Evolutionary conservation across 176 grass and related monocot species (phyloP).

Genomic region (Oryza punctata): DNA sequence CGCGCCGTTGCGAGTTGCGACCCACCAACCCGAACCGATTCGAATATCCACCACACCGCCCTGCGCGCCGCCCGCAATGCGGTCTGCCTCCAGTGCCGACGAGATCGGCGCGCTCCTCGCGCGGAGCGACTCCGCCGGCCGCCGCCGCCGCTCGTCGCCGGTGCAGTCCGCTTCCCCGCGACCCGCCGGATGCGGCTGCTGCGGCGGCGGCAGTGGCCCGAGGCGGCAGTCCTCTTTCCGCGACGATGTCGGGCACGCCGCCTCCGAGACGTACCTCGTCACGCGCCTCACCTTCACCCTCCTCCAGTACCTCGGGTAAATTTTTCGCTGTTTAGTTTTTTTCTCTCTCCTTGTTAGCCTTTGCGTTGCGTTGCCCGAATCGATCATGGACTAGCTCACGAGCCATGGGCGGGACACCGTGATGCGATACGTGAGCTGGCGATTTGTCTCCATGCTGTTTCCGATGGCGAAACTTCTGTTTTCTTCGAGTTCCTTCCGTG

Average conservation of each 20-base stretch:
- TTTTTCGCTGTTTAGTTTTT: not conserved
- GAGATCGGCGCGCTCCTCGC: conserved; percentile 41
- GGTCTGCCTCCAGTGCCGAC: conserved; percentile 37
- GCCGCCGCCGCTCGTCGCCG: conserved; percentile 40
- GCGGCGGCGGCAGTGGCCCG: not conserved
- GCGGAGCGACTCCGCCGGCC: conserved; percentile 47
- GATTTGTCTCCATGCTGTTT: conserved; percentile 14
- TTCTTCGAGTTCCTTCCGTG: not conserved
- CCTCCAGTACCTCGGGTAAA: conserved; percentile 92
- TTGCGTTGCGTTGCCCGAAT: not conserved
- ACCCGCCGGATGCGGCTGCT: conserved; percentile 1
- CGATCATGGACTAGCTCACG: not conserved
- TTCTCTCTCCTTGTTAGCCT: not conserved
- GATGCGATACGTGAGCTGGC: not conserved
- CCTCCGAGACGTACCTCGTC: conserved; percentile 88
- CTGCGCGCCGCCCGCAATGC: conserved; percentile 42
- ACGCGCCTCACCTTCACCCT: conserved; percentile 75
- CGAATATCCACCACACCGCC: conserved; percentile 22
- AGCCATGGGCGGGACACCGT: not conserved
- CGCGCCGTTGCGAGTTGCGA: not conserved
- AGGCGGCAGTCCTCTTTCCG: conserved; percentile 63
- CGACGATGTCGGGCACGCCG: conserved; percentile 64
- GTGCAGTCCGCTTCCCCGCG: conserved; percentile 39
- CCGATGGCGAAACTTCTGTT: not conserved
- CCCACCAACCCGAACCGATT: conserved; percentile 14